Conservation (phyloP, 345 rosid species). For the Pistacia vera region DNA sequence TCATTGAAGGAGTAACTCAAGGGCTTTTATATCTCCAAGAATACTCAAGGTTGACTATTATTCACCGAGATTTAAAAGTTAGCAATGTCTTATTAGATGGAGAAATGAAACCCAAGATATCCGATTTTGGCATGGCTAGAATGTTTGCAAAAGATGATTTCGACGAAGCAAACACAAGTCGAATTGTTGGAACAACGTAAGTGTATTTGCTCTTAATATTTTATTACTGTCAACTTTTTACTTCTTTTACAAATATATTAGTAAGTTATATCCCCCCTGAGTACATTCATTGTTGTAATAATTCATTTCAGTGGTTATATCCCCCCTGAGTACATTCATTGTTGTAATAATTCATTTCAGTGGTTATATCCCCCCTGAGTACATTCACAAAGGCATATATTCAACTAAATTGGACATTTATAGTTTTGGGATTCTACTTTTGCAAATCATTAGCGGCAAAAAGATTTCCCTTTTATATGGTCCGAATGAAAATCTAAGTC, state of each 20-base stretch:
- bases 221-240: not conserved
- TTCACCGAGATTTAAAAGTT: not conserved
- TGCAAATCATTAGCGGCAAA: not conserved
- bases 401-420: not conserved
- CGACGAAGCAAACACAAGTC: not conserved
- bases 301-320: no score
- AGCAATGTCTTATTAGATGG: not conserved
- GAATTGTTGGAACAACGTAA: not conserved
- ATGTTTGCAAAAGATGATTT: not conserved
- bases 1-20: not conserved
- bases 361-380: not conserved
- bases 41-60: not conserved
- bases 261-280: no score
- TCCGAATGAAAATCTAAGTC: no score
- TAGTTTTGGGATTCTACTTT: constrained; percentile 2
- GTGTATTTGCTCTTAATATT: not conserved
- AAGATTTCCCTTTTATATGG: no score
- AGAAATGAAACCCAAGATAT: not conserved
- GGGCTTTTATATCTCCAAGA: not conserved
- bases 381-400: not conserved
- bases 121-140: not conserved
- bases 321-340: no score
- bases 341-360: not conserved
- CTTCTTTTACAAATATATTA: no score
- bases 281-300: no score